Percentiles rank a stretch among this genome's conserved stretches.
Conservation (phyloP, 1,284 basidiomycete species). For the Rugosomyces carneus region DNA sequence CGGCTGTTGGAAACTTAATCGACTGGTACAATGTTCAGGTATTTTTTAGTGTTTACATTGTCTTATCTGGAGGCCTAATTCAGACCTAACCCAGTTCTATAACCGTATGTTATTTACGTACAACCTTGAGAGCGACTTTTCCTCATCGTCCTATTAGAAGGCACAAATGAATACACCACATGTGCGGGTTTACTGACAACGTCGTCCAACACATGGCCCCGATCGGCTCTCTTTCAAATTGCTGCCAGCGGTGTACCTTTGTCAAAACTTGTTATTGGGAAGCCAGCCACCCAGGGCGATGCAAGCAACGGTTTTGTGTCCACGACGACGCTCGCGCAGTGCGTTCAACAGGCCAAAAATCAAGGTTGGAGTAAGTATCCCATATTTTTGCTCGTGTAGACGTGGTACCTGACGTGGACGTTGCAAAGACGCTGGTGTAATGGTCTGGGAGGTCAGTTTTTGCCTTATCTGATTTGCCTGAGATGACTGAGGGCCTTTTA, state of each 20-base stretch:
- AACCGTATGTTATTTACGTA: slow-evolving; percentile 22
- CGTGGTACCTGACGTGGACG: not conserved
- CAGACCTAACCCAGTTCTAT: slow-evolving; percentile 25
- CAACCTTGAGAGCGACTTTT: not conserved
- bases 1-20: slow-evolving; percentile 48
- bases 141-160: slow-evolving; percentile 31
- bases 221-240: slow-evolving; percentile 49
- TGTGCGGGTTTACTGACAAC: slow-evolving; percentile 43
- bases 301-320: slow-evolving; percentile 45
- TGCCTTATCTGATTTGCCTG: not conserved
- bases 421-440: slow-evolving; percentile 6
- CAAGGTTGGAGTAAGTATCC: slow-evolving; percentile 8
- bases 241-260: slow-evolving; percentile 41
- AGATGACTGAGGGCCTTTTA: not conserved
- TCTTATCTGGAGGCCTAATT: not conserved
- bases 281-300: slow-evolving; percentile 45
- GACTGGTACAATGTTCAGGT: slow-evolving; percentile 43
- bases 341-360: slow-evolving; percentile 30
- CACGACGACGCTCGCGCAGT: slow-evolving; percentile 42
- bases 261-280: slow-evolving; percentile 43
- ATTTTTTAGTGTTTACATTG: not conserved
- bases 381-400: not conserved
- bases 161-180: slow-evolving; percentile 46
- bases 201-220: slow-evolving; percentile 28
- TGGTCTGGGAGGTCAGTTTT: slow-evolving; percentile 11